Percentiles rank a stretch among this genome's conserved stretches.
phyloP scores from a whole-genome alignment of 1,284 basidiomycete species.

The Cutaneotrichosporon sp. region DNA sequence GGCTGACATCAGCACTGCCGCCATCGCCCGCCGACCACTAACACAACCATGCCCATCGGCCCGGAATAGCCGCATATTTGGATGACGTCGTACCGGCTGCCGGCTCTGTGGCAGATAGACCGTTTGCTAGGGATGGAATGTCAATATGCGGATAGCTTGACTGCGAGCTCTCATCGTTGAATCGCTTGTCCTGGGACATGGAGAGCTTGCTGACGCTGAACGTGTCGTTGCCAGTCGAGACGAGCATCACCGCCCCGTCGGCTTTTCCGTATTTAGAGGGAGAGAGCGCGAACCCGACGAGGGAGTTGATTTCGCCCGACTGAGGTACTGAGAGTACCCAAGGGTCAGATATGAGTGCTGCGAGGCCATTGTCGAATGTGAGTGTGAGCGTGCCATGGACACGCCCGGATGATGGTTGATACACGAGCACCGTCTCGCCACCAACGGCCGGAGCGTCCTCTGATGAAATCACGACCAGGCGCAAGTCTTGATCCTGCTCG shows the following conservation, averaged over 20 bases:
- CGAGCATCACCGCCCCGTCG: background rate
- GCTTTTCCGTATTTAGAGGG: background rate
- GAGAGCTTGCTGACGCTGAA: background rate
- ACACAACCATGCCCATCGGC: constrained; percentile 43
- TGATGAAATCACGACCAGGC: constrained; percentile 21
- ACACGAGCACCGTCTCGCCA: background rate
- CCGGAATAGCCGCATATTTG: constrained; percentile 23
- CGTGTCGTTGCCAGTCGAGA: background rate
- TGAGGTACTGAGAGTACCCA: background rate
- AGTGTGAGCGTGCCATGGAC: background rate
- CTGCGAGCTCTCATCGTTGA: background rate
- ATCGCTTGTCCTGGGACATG: background rate
- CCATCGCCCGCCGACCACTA: constrained; percentile 12
- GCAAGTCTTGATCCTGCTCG: constrained; percentile 24
- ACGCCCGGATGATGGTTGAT: constrained; percentile 2
- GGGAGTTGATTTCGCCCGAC: background rate
- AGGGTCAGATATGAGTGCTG: background rate
- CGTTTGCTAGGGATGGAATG: background rate
- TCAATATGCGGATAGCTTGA: background rate
- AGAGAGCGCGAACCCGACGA: background rate
- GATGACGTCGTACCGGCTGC: constrained; percentile 7
- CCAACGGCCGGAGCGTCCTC: background rate
- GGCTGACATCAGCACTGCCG: background rate
- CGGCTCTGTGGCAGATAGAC: background rate
- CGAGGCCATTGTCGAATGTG: background rate